Evolutionary conservation across 164 flowering plant genomes (phyloP).

Genomic region (Annona squamosa): DNA sequence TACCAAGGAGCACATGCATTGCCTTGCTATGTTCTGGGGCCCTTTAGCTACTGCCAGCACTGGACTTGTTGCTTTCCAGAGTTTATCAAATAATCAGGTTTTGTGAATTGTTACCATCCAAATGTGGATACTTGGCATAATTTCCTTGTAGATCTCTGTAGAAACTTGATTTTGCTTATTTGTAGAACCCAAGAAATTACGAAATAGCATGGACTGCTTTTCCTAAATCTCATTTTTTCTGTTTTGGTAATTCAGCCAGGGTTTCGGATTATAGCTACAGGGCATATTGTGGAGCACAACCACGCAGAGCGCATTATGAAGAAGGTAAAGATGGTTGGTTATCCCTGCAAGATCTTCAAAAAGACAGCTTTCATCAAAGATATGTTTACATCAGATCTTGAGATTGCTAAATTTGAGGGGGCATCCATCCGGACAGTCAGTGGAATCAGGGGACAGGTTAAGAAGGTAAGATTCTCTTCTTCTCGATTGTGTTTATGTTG

Average conservation of each 20-base stretch:
- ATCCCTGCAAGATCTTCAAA: slow-evolving; percentile 83
- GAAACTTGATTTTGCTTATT: background rate
- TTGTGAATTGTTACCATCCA: background rate
- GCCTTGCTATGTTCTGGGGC: slow-evolving; percentile 97
- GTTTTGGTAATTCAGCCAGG: slow-evolving; percentile 40
- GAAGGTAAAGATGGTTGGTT: slow-evolving; percentile 85
- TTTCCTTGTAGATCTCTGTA: background rate
- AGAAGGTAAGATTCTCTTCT: slow-evolving; percentile 52
- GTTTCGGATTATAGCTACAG: slow-evolving; percentile 89
- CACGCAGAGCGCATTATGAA: slow-evolving; percentile 69
- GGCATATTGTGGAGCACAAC: slow-evolving; percentile 69
- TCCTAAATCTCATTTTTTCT: background rate
- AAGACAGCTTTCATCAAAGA: slow-evolving; percentile 86
- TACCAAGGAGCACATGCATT: slow-evolving; percentile 97
- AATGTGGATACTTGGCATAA: background rate
- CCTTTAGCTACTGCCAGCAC: slow-evolving; percentile 94
- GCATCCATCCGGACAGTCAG: slow-evolving; percentile 88
- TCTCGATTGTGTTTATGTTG: background rate
- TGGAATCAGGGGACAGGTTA: slow-evolving; percentile 93
- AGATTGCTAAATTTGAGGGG: slow-evolving; percentile 87
- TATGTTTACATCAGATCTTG: slow-evolving; percentile 97
- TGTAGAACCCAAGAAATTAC: background rate
- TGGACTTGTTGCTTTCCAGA: slow-evolving; percentile 84
- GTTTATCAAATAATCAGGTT: slow-evolving; percentile 78
- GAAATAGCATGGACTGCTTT: background rate